Evolutionary conservation across 768 basidiomycete genomes (phyloP), one percentile per base, ranked within the genome.

Genomic region (Phaffia australis): DNA sequence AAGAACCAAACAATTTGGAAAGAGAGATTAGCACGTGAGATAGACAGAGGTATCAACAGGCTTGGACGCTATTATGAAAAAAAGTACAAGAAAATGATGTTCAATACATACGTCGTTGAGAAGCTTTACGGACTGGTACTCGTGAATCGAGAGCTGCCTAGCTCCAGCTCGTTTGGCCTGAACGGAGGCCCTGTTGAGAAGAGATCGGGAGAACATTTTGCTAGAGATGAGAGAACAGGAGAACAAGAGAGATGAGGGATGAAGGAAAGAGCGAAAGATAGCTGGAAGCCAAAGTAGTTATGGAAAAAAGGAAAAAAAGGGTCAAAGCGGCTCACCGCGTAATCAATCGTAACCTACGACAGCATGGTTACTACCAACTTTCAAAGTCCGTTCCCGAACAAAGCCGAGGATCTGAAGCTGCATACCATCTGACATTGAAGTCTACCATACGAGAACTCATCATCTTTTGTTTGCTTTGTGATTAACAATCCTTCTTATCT

Each of bases 61-160:
- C 23, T 48, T 42, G 16, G 32, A 46, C 35, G 11, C 4, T 42
- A 35, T 35, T 27, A 5, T 25, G 56, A n/a, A 62, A n/a, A 42
- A 42, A 42, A 42, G 35, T 5, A 42, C 4, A 42, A 42, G 35
- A 42, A 42, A 42, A 42, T 5, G 11, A 42, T 42, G 6, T 42
- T 11, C 35, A 42, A 5, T 11, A 42, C 76, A 73, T 75, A 97
- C 94, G 70, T 90, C 86, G 79, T 97, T 95, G 72, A 99, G 83
- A 56, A 99, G 81, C 70, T 86, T 85, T 77, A 98, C 87, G 54
- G 92, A 94, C 78, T 98, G 93, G 80, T 95, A 89, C 79, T 99
- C 95, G 79, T 99, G 95, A 73, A 99, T 92, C 29, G 91, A 94
- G 73, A 97, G 84, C 35, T 42, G 35, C 35, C 35, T 42, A 11